Evolutionary conservation across 2,329 filamentous ascomycete genomes (phyloP).

Genomic region (Botrytis tulipae): DNA sequence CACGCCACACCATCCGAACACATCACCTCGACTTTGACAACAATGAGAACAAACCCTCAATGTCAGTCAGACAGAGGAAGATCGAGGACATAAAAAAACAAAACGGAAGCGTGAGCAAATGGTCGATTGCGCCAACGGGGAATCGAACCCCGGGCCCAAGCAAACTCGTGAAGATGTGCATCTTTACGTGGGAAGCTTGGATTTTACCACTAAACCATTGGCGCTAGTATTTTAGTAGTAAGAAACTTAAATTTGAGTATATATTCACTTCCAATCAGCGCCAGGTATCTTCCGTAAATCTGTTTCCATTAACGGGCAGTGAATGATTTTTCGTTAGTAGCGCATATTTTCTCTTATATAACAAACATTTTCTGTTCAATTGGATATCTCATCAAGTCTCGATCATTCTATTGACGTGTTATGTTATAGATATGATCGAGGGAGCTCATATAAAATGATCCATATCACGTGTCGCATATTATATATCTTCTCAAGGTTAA

Average conservation of each 20-base stretch:
- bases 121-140: fast-evolving
- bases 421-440: not conserved
- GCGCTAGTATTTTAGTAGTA: not conserved
- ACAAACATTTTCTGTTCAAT: not conserved
- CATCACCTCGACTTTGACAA: not conserved
- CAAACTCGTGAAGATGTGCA: not conserved
- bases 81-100: not conserved
- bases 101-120: fast-evolving
- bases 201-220: constrained; percentile 19
- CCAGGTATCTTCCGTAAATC: not conserved
- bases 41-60: not conserved
- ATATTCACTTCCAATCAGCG: not conserved
- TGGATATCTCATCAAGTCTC: not conserved
- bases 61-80: no score
- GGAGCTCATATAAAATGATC: not conserved
- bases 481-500: not conserved
- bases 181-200: not conserved
- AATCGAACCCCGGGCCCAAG: constrained; percentile 12
- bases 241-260: fast-evolving
- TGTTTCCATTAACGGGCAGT: not conserved
- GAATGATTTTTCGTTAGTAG: no score
- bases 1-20: not conserved
- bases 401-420: not conserved
- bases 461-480: not conserved
- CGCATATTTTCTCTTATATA: no score